Evolutionary conservation across 495 filamentous ascomycete species (phyloP), one percentile per base, ranked within the genome.

Genomic region (Aspergillus mulundensis): DNA sequence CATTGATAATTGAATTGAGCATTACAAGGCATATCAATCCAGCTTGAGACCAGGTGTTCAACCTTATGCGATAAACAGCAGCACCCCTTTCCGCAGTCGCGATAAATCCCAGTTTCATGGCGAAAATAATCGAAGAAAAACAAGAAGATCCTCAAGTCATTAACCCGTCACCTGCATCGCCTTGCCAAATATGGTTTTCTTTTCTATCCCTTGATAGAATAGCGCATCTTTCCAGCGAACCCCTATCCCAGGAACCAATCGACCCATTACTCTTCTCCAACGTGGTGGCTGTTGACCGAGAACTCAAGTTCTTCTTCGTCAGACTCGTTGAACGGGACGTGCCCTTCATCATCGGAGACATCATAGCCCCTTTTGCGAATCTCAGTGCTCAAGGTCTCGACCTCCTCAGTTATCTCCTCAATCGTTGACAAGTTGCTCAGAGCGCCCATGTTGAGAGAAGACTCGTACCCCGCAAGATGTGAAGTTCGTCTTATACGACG

Each of bases 391-490:
- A 7, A 12, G 16, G 36, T 43, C 18, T 57, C 54, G 16, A 30
- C 24, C 16, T 43, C 46, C 39, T 57, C 54, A 25, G 15, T 44
- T 32, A 30, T 39, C 18, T 56, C 54, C 38, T 57, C 46, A 21
- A 57, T 57, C 16, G 54, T 57, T 50, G 54, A 50, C 46, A 57
- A n/a, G 6, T n/a, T 46, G 16, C 42, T 47, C 32, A 47, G 28
- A 20, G 45, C 10, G 28, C 7, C 18, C 5, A 57, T 3, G 11
- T 32, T 44, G 28, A 36, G 24, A 12, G 24, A 36, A 7, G 54
- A 57, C 28, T 23, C 44, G 18, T 56, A 20, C 2, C 39, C 20
- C 6, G 32, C n/a, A 25, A 25, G 16, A 30, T 32, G 18, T 3
- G n/a, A 48, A 24, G 18, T 39, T 1, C 19, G 34, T 8, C n/a